Percentiles rank a stretch among this genome's conserved stretches.
These are phyloP conservation scores for Pyrus communis DNA, from an alignment of 306 rosid species.

Conservation along the genomic window DNA sequence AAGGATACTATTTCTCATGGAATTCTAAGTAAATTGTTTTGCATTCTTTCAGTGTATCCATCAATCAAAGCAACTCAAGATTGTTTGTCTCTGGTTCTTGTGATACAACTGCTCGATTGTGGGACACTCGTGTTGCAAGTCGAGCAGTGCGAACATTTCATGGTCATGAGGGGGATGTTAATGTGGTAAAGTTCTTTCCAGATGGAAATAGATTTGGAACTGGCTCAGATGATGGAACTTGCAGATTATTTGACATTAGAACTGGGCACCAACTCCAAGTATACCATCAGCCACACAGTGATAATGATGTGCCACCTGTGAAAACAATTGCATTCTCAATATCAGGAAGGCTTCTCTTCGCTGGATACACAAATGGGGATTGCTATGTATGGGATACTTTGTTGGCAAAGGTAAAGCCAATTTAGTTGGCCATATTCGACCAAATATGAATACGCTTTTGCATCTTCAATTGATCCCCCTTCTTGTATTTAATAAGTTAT, in stretches of 20 bases:
- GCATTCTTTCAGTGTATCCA: conserved; percentile 57
- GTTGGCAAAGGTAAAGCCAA: conserved; percentile 61
- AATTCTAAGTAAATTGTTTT: conserved; percentile 1
- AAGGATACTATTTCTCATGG: neutral
- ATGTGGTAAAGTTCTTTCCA: conserved; percentile 80
- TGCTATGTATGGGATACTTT: conserved; percentile 95
- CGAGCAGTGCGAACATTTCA: conserved; percentile 85
- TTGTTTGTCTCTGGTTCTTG: conserved; percentile 94
- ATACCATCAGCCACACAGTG: conserved; percentile 57
- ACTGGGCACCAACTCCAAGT: conserved; percentile 95
- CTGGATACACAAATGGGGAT: conserved; percentile 76
- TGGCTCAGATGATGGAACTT: conserved; percentile 94
- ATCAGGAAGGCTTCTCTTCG: conserved; percentile 93
- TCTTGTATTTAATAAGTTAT: neutral
- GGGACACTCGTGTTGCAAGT: conserved; percentile 99
- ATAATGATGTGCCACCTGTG: conserved; percentile 47
- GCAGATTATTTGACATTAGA: conserved; percentile 87
- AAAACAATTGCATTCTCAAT: conserved; percentile 88
- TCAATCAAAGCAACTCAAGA: conserved; percentile 74
- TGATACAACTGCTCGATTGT: conserved; percentile 83
- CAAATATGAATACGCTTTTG: neutral
- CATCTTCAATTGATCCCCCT: neutral
- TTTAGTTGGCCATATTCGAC: neutral
- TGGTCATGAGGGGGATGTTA: conserved; percentile 86
- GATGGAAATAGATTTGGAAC: conserved; percentile 98